These are phyloP conservation scores for Pseudonitzschia multiseries DNA, from an alignment of 108 stramenopile species.

Conservation along the genomic window DNA sequence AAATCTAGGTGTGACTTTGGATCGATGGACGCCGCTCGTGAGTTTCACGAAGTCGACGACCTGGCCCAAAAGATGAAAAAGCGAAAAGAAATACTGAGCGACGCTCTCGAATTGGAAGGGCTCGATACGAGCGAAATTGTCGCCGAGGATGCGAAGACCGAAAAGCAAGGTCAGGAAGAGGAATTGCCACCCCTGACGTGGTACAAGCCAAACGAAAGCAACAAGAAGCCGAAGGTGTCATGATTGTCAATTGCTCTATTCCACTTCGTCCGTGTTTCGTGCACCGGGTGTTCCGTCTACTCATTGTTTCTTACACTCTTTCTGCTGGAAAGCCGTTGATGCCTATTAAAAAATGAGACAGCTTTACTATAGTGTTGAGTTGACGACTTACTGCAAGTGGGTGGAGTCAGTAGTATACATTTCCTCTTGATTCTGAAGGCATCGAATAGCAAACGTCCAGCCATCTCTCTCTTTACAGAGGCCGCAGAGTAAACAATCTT, in stretches of 20 bases:
- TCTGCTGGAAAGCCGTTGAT: no score
- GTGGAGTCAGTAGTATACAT: no score
- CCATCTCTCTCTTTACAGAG: no score
- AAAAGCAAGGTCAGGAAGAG: constrained; percentile 29
- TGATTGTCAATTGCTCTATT: background rate
- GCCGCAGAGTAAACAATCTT: no score
- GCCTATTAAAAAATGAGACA: no score
- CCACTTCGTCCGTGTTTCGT: no score
- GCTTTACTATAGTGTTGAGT: no score
- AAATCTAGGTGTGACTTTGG: constrained; percentile 81
- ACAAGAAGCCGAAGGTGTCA: constrained; percentile 7
- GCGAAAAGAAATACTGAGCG: constrained; percentile 58
- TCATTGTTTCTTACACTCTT: no score
- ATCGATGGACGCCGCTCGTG: constrained; percentile 63
- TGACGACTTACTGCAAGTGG: no score
- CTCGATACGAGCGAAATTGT: constrained; percentile 40
- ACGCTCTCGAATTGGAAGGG: constrained; percentile 85
- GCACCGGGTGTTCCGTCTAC: no score
- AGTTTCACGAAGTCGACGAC: constrained; percentile 41
- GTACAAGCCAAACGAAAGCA: constrained; percentile 27
- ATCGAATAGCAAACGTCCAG: no score
- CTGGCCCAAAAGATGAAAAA: constrained; percentile 51
- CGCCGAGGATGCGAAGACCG: constrained; percentile 16
- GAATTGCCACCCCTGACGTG: constrained; percentile 44
- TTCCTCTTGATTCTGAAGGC: no score